phyloP scores from a whole-genome alignment of 345 rosid genomes.

The Conringia planisiliqua region DNA sequence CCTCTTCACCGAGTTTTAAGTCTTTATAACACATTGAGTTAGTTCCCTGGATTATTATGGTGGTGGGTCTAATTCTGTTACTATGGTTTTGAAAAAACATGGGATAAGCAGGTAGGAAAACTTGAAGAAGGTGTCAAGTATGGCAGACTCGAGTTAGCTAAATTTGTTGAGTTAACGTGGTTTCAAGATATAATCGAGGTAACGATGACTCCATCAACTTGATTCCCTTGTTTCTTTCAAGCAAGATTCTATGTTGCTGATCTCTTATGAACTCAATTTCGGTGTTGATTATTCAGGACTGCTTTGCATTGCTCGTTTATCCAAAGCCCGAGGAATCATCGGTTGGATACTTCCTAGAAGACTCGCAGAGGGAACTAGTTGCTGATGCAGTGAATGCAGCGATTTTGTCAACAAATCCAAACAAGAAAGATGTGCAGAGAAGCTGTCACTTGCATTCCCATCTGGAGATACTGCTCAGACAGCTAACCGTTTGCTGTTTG shows the following conservation, averaged over 20 bases:
- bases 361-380: conserved; percentile 78
- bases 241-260: background rate
- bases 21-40: background rate
- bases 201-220: conserved; percentile 1
- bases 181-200: conserved; percentile 75
- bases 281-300: conserved; percentile 47
- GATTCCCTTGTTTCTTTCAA: background rate
- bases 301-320: conserved; percentile 79
- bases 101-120: conserved; percentile 56
- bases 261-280: conserved; percentile 6
- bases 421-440: conserved; percentile 36
- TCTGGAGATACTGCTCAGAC: conserved; percentile 79
- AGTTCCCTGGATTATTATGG: conserved; percentile 4
- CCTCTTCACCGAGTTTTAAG: background rate
- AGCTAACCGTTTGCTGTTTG: conserved; percentile 71
- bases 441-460: conserved; percentile 53
- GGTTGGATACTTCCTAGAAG: conserved; percentile 68
- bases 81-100: background rate
- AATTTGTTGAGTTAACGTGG: conserved; percentile 52
- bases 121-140: conserved; percentile 75
- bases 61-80: background rate
- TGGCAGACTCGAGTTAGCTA: conserved; percentile 73
- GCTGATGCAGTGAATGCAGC: conserved; percentile 84
- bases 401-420: conserved; percentile 72
- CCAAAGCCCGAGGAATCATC: conserved; percentile 66